Base-by-base conservation (phyloP, 1,284 basidiomycete species). In the Meira nashicola region DNA sequence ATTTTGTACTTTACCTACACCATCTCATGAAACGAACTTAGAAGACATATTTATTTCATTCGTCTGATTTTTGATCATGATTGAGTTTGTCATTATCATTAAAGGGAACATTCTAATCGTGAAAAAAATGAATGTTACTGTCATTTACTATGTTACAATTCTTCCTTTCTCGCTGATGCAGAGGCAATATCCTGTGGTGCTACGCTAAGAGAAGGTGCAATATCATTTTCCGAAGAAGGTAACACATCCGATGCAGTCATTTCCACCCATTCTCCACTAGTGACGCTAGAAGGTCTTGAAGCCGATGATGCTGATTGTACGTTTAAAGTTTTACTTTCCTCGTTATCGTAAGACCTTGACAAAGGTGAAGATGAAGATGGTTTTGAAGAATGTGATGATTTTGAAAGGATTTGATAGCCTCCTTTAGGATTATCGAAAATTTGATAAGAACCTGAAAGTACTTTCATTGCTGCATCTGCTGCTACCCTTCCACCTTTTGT, bases 211-310 rank as follows among this genome's bases (percentile, higher is more conserved):
- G 40, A 3, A 6, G 40, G 15, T 23, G 28, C 50, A 33, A 33
- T 28, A 5, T 53, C 50, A 33, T 25, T 37, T 33, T 33, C 28
- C 28, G 28, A 4, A 33, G 28, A 33, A 33, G 28, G 28, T 8
- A 33, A 33, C 28, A 33, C 28, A 37, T 71, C 70, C 12, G 58
- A 61, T 23, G 58, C 57, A 54, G 63, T 70, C 68, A 72, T 66
- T 54, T 70, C 51, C 15, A 64, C 70, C 70, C 70, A 72, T n/a
- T 66, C 67, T 38, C 38, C 19, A 41, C 28, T 12, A 10, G 19
- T 19, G n/a, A 39, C 21, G 38, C 33, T 17, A 46, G 14, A n/a
- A 17, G 21, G 12, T 17, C 55, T 51, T 15, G 54, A 33, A 17
- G 21, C 25, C 3, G 54, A 43, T 14, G 54, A 48, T 21, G 38